Evolutionary conservation across 116 monocot genomes (phyloP), one percentile per base, ranked within the genome.

Genomic region (Posidonia oceanica): DNA sequence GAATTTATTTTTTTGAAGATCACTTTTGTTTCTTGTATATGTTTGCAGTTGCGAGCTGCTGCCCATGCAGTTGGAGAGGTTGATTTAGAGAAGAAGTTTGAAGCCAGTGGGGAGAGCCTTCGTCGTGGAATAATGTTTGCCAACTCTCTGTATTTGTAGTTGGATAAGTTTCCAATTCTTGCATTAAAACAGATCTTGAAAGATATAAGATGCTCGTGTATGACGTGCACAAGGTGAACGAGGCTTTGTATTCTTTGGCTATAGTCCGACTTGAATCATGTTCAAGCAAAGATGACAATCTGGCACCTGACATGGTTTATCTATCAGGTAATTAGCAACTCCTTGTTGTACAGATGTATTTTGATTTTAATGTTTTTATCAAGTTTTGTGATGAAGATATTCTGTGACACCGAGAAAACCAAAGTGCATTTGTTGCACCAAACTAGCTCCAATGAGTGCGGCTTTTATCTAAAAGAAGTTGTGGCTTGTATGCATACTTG

Each of bases 81-180:
- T 64, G 76, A 82, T 69, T 73, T 94, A 18, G 88, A 88, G 77
- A 79, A 86, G 60, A 94, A 94, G 58, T 94, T 94, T 81, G 85
- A 81, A 73, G 81, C 76, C 39, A 84, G 72, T 22, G 77, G 80
- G 14, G 85, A 78, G 52, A 90, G 91, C 59, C 86, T 94, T 7
- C 74, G 87, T 17, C 79, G 91, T 55, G 91, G 94, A 36, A 90
- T 94, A 56, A 90, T 94, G 90, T 94, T 94, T 75, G 85, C 94
- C 63, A 94, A 94, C 67, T 94, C 94, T 14, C 71, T 94, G 41
- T 94, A 94, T 68, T 69, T 90, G 75, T 94, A 75, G 87, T 21
- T 18, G 21, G 0, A 12, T 4, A 57, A 42, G 42, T 42, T 42
- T 42, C 42, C 42, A 42, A 42, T 42, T 8, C 0, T 8, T 42